Conservation (phyloP, 2,329 filamentous ascomycete species). For the Pleoardoris graminearum region DNA sequence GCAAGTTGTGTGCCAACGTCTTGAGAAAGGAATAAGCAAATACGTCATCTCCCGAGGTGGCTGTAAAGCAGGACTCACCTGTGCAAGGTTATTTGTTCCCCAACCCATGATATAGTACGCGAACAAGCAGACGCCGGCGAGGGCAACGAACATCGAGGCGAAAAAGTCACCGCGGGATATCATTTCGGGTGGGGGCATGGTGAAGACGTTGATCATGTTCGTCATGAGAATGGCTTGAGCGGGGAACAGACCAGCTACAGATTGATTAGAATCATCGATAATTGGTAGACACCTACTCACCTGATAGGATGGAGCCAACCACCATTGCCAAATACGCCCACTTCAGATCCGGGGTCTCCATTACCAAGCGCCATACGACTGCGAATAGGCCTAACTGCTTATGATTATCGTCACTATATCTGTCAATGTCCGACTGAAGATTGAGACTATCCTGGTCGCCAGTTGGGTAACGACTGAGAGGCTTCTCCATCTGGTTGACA, state of each 20-base stretch:
- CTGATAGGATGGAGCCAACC: conserved; percentile 50
- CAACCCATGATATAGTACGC: conserved; percentile 57
- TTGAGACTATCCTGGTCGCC: too few species aligned
- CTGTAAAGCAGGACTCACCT: conserved; percentile 6
- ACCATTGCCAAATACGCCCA: too few species aligned
- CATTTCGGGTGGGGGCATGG: conserved; percentile 62
- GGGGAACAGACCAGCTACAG: conserved; percentile 39
- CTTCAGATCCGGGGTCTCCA: too few species aligned
- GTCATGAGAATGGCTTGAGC: conserved; percentile 75
- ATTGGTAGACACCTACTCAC: too few species aligned
- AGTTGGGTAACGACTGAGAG: too few species aligned
- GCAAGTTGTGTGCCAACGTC: conserved; percentile 63
- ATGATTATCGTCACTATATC: too few species aligned
- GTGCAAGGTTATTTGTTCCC: conserved; percentile 67
- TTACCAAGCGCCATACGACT: too few species aligned
- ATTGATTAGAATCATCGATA: too few species aligned
- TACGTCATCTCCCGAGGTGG: conserved; percentile 27
- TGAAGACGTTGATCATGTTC: conserved; percentile 78
- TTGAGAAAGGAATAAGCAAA: conserved; percentile 61
- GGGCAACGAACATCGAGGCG: conserved; percentile 43
- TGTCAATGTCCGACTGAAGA: too few species aligned
- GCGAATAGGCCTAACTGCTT: too few species aligned
- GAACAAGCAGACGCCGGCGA: conserved; percentile 19
- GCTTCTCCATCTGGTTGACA: too few species aligned
- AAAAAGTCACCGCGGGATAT: conserved; percentile 65